These are phyloP conservation scores for Alternaria postmessia DNA, from an alignment of 2,329 filamentous ascomycete genomes.

Conservation along the genomic window DNA sequence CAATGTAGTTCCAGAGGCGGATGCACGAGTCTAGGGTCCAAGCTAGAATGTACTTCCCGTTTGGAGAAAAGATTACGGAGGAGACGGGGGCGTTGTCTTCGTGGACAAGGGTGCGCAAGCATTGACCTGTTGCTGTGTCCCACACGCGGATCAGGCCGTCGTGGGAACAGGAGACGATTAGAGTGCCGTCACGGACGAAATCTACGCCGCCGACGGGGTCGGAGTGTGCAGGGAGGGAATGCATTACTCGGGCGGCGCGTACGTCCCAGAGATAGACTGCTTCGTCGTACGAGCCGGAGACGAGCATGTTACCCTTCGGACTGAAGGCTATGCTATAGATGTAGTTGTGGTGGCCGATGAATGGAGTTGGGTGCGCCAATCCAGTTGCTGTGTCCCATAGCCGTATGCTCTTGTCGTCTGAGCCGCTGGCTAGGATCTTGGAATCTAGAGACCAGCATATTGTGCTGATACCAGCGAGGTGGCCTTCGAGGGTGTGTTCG, in stretches of 20 bases:
- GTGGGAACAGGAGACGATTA: slow-evolving; percentile 89
- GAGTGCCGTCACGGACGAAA: slow-evolving; percentile 88
- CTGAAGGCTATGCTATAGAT: slow-evolving; percentile 93
- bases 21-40: slow-evolving; percentile 91
- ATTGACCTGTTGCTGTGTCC: slow-evolving; percentile 96
- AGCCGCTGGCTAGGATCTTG: slow-evolving; percentile 85
- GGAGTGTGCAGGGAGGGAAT: slow-evolving; percentile 89
- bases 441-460: slow-evolving; percentile 95
- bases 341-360: slow-evolving; percentile 94
- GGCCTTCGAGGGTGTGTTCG: slow-evolving; percentile 88
- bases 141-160: slow-evolving; percentile 83
- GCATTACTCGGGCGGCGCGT: slow-evolving; percentile 84
- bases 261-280: slow-evolving; percentile 98
- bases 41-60: slow-evolving; percentile 90
- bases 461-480: slow-evolving; percentile 90
- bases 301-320: slow-evolving; percentile 97
- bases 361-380: slow-evolving; percentile 65
- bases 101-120: slow-evolving; percentile 91
- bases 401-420: slow-evolving; percentile 94
- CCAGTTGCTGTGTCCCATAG: slow-evolving; percentile 79
- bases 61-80: slow-evolving; percentile 90
- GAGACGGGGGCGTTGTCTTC: slow-evolving; percentile 94
- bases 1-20: slow-evolving; percentile 93
- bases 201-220: slow-evolving; percentile 95
- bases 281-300: slow-evolving; percentile 95